Evolutionary conservation across 129 eudicot species (phyloP), one percentile per base, ranked within the genome.

Genomic region (Artemisia annua): DNA sequence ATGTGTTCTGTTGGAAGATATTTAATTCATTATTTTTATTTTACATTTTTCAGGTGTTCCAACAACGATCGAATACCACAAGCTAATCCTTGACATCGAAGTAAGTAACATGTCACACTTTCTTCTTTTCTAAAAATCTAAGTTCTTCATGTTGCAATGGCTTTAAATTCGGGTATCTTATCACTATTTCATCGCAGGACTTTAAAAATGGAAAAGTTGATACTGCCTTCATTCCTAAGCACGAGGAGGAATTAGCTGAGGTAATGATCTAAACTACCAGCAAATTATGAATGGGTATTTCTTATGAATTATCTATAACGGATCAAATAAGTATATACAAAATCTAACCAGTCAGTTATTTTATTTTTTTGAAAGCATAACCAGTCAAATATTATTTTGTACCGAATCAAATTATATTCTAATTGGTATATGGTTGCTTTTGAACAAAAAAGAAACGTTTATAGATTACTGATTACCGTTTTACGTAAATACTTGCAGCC

Each of bases 201-300:
- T 94, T 90, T 85, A 94, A 88, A 76, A 90, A 81, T 32, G 99
- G 98, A 70, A 94, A 85, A 64, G 97, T 94, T 19, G 99, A 94
- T 70, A 94, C 99, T 49, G 97, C 99, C 71, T 94, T 94, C 81
- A 94, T 94, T 71, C 99, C 99, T 17, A 94, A 94, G 88, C 99
- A 94, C 50, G 97, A 90, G 70, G 77, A 90, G 8, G 99, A 94
- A 77, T 78, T 94, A 74, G 91, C 91, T 67, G 84, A 83, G 89
- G 99, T 90, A 86, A 84, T 82, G 62, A 74, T 44, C 84, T 78
- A 51, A 58, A 56, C 22, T 39, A 6, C 73, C 62, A 20, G 24
- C 67, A 56, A 17, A 76, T 16, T 39, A 39, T 8, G 10, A 39
- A 39, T 39, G 46, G 46, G 46, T 7, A 7, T 39, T 39, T 39